Conservation (phyloP, 2,329 filamentous ascomycete genomes). For the Whalleya microplaca region DNA sequence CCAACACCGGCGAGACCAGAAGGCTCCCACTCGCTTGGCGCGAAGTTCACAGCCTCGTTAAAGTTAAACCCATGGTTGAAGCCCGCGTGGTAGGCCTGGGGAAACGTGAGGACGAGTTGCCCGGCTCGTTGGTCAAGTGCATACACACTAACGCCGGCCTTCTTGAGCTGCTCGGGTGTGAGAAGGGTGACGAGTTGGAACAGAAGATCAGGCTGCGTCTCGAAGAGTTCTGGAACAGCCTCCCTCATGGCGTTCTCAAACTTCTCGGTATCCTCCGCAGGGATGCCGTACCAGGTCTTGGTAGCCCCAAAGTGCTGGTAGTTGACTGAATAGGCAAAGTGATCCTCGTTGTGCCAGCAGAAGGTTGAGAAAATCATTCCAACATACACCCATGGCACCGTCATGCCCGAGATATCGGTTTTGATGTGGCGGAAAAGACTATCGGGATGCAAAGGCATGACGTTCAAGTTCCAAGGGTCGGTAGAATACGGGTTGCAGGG, state of each 20-base stretch:
- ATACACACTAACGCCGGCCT: slow-evolving; percentile 90
- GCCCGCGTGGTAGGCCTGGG: slow-evolving; percentile 94
- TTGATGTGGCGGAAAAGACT: slow-evolving; percentile 97
- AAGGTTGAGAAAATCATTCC: slow-evolving; percentile 99
- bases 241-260: slow-evolving; percentile 96
- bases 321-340: slow-evolving; percentile 96
- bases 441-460: slow-evolving; percentile 86
- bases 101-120: slow-evolving; percentile 95
- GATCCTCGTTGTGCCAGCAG: slow-evolving; percentile 99
- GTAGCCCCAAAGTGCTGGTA: slow-evolving; percentile 98
- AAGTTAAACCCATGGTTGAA: slow-evolving; percentile 99
- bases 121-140: slow-evolving; percentile 95
- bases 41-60: slow-evolving; percentile 98
- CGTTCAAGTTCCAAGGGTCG: slow-evolving; percentile 95
- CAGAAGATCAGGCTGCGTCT: slow-evolving; percentile 92
- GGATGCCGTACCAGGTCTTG: slow-evolving; percentile 99
- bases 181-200: slow-evolving; percentile 97
- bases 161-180: slow-evolving; percentile 88
- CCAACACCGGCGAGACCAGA: slow-evolving; percentile 86
- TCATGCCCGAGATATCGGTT: slow-evolving; percentile 98
- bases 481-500: slow-evolving; percentile 85
- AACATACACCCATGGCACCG: slow-evolving; percentile 97
- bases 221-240: slow-evolving; percentile 93
- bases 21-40: slow-evolving; percentile 92
- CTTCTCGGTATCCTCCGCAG: slow-evolving; percentile 88